Base-by-base conservation (phyloP, 345 rosid species). In the Toxicodendron radicans region DNA sequence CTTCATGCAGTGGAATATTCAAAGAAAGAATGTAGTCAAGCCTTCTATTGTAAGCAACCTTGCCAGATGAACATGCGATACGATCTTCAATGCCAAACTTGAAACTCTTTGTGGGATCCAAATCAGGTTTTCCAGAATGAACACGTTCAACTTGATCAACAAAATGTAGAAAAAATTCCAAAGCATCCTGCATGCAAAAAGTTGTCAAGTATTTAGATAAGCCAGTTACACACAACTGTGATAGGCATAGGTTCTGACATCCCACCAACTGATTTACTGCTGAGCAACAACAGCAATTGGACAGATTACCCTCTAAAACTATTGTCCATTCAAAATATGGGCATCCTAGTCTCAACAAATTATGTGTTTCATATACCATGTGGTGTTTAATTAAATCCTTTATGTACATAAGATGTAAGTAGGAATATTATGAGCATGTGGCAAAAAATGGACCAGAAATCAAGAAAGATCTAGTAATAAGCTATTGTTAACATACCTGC, bases 51-150 rank as follows among this genome's bases (percentile, higher is more conserved):
- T 89, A 93, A 30, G 92, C 83, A 79, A 96, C 99, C 85, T 87
- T 96, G 73, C 98, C 99, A 52, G 98, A 93, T 68, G 95, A 79
- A 85, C 98, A 96, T 76, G 81, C 78, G 56, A 93, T 86, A 43
- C 97, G 94, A 66, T 96, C 98, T 82, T 96, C 99, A 74, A 96
- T 85, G 77, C 98, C 99, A 89, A 93, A 96, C 84, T 89, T 93
- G 79, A 96, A 93, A 85, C 97, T 80, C 87, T 86, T 88, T 6
- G 98, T 84, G 43, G 97, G 97, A 89, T 96, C 97, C 77, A 85
- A 66, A 49, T 87, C 90, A 35, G 91, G 76, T 54, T 81, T 87
- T 61, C 81, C 89, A 58, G 81, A 74, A 87, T 84, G 91, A 68
- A 43, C 83, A 70, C 94, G 97, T 79, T 96, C 98, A 77, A 96